These are phyloP conservation scores for Vitis vinifera DNA, from an alignment of 164 flowering plant species.

Conservation along the genomic window DNA sequence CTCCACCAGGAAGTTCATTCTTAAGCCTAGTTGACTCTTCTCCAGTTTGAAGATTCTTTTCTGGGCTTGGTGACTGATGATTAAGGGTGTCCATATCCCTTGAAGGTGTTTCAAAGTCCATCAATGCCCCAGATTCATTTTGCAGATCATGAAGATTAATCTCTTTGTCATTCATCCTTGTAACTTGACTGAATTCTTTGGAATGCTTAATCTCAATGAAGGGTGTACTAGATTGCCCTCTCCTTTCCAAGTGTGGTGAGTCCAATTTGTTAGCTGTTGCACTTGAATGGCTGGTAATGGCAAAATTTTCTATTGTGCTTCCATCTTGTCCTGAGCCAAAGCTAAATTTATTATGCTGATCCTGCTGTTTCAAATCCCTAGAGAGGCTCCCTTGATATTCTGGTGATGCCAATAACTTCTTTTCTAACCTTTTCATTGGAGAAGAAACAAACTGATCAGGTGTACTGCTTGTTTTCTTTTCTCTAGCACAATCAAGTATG, in stretches of 20 bases:
- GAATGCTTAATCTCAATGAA: slow-evolving; percentile 2
- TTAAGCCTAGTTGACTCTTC: slow-evolving; percentile 13
- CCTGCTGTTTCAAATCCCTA: slow-evolving; percentile 18
- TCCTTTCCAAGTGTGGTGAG: slow-evolving; percentile 9
- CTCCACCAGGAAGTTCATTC: slow-evolving; percentile 20
- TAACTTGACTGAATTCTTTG: slow-evolving; percentile 3
- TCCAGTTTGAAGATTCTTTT: slow-evolving; percentile 16
- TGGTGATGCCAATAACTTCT: slow-evolving; percentile 20
- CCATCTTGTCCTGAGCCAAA: slow-evolving; percentile 12
- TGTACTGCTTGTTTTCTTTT: slow-evolving; percentile 9
- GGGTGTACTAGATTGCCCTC: slow-evolving; percentile 6
- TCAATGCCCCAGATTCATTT: slow-evolving; percentile 20
- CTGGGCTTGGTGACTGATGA: slow-evolving; percentile 20
- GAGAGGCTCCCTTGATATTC: slow-evolving; percentile 11
- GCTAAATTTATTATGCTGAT: slow-evolving; percentile 8
- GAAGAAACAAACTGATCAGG: slow-evolving; percentile 27
- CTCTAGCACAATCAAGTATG: slow-evolving; percentile 14
- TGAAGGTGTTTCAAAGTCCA: slow-evolving; percentile 17
- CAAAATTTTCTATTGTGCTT: slow-evolving; percentile 11
- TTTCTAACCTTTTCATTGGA: slow-evolving; percentile 24
- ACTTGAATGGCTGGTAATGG: slow-evolving; percentile 15
- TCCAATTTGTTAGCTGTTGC: slow-evolving; percentile 16
- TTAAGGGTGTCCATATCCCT: slow-evolving; percentile 12
- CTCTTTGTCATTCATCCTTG: slow-evolving; percentile 13
- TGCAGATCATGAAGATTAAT: slow-evolving; percentile 13